These are phyloP conservation scores for Colletotrichum karsti DNA, from an alignment of 2,329 filamentous ascomycete species.

Conservation along the genomic window DNA sequence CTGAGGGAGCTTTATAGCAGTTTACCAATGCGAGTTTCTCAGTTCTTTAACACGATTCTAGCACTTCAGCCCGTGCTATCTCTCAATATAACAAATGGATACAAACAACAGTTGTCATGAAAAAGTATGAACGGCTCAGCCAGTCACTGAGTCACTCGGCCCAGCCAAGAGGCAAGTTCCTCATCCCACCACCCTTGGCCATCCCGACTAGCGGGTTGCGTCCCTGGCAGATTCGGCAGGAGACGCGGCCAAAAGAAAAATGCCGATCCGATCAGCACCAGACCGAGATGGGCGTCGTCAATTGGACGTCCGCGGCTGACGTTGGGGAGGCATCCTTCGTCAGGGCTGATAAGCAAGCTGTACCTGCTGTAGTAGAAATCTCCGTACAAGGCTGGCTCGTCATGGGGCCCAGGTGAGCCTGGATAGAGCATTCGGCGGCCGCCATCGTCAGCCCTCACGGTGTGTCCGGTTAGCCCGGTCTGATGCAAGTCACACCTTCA, in stretches of 20 bases:
- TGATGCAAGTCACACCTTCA: slow-evolving; percentile 7
- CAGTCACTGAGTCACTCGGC: background rate
- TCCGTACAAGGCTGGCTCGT: background rate
- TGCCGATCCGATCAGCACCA: background rate
- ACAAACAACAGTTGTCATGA: too few relatives aligned
- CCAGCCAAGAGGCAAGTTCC: background rate
- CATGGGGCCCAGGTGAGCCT: background rate
- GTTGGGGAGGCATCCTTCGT: background rate
- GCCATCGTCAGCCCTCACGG: slow-evolving; percentile 7
- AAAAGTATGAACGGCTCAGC: background rate
- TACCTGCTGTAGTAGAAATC: background rate
- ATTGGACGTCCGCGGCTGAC: background rate
- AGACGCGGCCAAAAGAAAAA: background rate
- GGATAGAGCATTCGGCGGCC: background rate
- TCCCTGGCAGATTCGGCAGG: slow-evolving; percentile 15
- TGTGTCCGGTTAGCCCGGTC: slow-evolving; percentile 15
- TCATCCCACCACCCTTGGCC: background rate
- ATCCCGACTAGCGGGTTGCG: background rate
- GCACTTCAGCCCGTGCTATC: too few relatives aligned
- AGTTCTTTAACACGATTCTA: too few relatives aligned
- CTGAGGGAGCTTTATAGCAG: too few relatives aligned
- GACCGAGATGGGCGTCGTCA: background rate
- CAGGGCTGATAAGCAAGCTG: background rate
- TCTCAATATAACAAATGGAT: too few relatives aligned
- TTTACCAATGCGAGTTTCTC: too few relatives aligned